Evolutionary conservation across 2,329 filamentous ascomycete species (phyloP).

Genomic region (Penicillium sp.): DNA sequence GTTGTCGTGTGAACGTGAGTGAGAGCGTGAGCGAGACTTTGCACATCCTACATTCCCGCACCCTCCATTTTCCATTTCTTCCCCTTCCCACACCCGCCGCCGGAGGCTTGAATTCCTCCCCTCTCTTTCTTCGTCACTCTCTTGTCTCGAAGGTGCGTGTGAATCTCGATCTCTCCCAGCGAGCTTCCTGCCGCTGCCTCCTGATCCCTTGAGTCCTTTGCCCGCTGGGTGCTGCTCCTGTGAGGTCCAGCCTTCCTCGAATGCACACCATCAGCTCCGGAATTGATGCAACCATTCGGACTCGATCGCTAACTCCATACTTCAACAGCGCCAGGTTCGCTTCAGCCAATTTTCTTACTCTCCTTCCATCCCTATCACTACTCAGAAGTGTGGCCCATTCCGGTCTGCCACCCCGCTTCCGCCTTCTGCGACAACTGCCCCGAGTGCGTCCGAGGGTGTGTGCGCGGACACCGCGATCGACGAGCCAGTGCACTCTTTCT

Average conservation of each 20-base stretch:
- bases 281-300: constrained; percentile 19
- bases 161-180: constrained; percentile 2
- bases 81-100: constrained; percentile 14
- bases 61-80: constrained; percentile 13
- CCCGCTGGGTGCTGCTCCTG: constrained; percentile 6
- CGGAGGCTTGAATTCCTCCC: constrained; percentile 14
- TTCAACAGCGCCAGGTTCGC: constrained; percentile 21
- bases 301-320: constrained; percentile 17
- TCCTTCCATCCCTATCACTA: background rate
- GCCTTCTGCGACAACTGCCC: background rate
- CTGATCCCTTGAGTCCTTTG: background rate
- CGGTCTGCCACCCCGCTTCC: background rate
- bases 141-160: constrained; percentile 31
- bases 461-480: constrained; percentile 20
- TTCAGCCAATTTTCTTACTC: constrained; percentile 9
- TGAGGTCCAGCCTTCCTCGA: constrained; percentile 13
- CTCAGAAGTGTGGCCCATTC: too few species aligned
- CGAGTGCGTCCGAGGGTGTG: constrained; percentile 12
- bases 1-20: too few species aligned
- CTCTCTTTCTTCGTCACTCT: constrained; percentile 1
- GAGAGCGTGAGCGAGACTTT: too few species aligned
- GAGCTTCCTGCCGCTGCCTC: background rate
- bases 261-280: constrained; percentile 21
- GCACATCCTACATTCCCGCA: constrained; percentile 8
- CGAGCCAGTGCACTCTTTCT: constrained; percentile 20